Evolutionary conservation across 2,329 filamentous ascomycete genomes (phyloP).

Genomic region (Colletotrichum plurivorum): DNA sequence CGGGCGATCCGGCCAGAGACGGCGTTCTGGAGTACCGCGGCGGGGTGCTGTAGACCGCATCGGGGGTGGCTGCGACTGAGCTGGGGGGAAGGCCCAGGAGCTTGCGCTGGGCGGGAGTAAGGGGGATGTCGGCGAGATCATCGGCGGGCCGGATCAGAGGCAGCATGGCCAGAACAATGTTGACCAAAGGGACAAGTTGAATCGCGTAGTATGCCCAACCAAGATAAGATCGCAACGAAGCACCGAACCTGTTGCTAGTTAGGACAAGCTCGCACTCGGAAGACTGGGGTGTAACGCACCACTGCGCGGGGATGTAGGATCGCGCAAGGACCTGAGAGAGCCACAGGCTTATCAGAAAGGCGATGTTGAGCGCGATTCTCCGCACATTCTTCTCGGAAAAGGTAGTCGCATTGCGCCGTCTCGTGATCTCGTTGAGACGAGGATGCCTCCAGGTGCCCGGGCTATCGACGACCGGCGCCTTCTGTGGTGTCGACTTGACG

Average conservation of each 20-base stretch:
- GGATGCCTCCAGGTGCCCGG: slow-evolving; percentile 94
- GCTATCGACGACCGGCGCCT: slow-evolving; percentile 60
- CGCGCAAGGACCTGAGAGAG: slow-evolving; percentile 51
- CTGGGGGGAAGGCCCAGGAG: slow-evolving; percentile 85
- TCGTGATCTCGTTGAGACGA: slow-evolving; percentile 86
- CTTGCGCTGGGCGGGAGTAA: slow-evolving; percentile 89
- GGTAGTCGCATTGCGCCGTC: slow-evolving; percentile 81
- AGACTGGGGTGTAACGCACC: slow-evolving; percentile 51
- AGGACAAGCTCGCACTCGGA: neutral
- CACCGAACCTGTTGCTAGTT: slow-evolving; percentile 27
- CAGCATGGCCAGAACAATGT: slow-evolving; percentile 78
- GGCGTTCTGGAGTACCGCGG: slow-evolving; percentile 87
- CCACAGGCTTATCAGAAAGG: slow-evolving; percentile 59
- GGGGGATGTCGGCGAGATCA: slow-evolving; percentile 87
- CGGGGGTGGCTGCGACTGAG: slow-evolving; percentile 73
- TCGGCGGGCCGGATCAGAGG: slow-evolving; percentile 83
- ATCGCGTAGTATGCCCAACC: slow-evolving; percentile 62
- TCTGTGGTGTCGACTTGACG: slow-evolving; percentile 57
- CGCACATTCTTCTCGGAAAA: slow-evolving; percentile 85
- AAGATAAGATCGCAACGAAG: slow-evolving; percentile 48
- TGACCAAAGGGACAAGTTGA: slow-evolving; percentile 74
- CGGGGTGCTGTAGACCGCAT: slow-evolving; percentile 81
- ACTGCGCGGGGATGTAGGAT: slow-evolving; percentile 53
- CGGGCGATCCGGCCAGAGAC: slow-evolving; percentile 73
- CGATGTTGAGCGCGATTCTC: slow-evolving; percentile 77